Conservation (phyloP, 306 rosid species). For the Trifolium repens region DNA sequence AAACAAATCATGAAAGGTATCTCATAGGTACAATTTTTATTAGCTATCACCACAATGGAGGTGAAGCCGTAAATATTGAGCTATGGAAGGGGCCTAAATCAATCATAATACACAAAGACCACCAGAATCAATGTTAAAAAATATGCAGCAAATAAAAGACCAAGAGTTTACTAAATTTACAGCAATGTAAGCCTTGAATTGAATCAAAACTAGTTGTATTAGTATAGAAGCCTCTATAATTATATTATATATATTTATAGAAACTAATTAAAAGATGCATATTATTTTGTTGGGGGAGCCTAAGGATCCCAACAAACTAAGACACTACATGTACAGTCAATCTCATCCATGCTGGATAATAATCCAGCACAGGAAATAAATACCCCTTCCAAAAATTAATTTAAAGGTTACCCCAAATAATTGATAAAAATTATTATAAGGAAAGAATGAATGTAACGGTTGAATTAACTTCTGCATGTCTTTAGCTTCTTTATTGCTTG, state of each 20-base stretch:
- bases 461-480: slow-evolving; percentile 65
- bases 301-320: slow-evolving; percentile 57
- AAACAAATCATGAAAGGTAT: neutral
- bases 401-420: slow-evolving; percentile 56
- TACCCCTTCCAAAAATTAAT: slow-evolving; percentile 52
- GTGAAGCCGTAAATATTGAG: neutral
- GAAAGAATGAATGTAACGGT: slow-evolving; percentile 47
- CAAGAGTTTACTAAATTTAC: slow-evolving; percentile 53
- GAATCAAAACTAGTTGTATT: slow-evolving; percentile 65
- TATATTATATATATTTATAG: slow-evolving; percentile 36
- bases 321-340: slow-evolving; percentile 74
- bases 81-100: neutral
- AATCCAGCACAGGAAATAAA: slow-evolving; percentile 54
- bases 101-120: slow-evolving; percentile 36
- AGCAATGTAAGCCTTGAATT: slow-evolving; percentile 54
- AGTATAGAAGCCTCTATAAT: slow-evolving; percentile 66
- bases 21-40: neutral
- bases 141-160: slow-evolving; percentile 38
- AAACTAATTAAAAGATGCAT: slow-evolving; percentile 46
- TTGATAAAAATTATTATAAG: slow-evolving; percentile 55
- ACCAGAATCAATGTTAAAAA: slow-evolving; percentile 35
- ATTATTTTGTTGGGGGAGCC: slow-evolving; percentile 56
- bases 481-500: slow-evolving; percentile 75
- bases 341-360: slow-evolving; percentile 50
- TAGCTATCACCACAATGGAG: slow-evolving; percentile 9